Evolutionary conservation across 164 flowering plant genomes (phyloP).

Genomic region (Aristolochia fimbriata): DNA sequence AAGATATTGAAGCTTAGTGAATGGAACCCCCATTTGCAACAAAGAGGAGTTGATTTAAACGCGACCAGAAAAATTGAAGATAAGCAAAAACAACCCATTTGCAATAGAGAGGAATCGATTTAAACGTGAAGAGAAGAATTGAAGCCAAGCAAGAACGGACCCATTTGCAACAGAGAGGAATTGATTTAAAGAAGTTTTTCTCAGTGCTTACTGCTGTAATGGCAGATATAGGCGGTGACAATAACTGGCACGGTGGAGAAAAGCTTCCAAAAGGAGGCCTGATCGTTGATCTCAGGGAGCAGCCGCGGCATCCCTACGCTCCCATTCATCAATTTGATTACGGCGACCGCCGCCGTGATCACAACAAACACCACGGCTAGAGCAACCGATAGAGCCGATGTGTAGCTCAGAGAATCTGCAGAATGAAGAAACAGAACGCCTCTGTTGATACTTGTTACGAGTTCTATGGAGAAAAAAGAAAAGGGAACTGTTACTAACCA

Average conservation of each 20-base stretch:
- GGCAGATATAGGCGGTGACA: slow-evolving; percentile 74
- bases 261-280: slow-evolving; percentile 62
- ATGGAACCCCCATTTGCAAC: too few relatives aligned
- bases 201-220: slow-evolving; percentile 45
- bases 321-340: slow-evolving; percentile 37
- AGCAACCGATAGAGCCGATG: slow-evolving; percentile 68
- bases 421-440: neutral
- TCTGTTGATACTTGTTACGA: too few relatives aligned
- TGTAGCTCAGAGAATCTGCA: slow-evolving; percentile 67
- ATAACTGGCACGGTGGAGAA: slow-evolving; percentile 59
- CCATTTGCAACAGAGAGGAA: too few relatives aligned
- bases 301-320: slow-evolving; percentile 42
- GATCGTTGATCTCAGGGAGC: slow-evolving; percentile 39
- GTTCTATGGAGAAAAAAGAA: neutral
- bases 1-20: too few relatives aligned
- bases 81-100: neutral
- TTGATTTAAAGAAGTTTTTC: too few relatives aligned
- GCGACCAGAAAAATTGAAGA: neutral
- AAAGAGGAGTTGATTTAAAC: too few relatives aligned
- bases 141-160: neutral
- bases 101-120: too few relatives aligned
- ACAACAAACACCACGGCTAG: slow-evolving; percentile 66
- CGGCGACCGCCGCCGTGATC: slow-evolving; percentile 41
- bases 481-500: slow-evolving; percentile 24
- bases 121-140: too few relatives aligned